Evolutionary conservation across 2,329 filamentous ascomycete species (phyloP).

Genomic region (Fusarium armeniacum): DNA sequence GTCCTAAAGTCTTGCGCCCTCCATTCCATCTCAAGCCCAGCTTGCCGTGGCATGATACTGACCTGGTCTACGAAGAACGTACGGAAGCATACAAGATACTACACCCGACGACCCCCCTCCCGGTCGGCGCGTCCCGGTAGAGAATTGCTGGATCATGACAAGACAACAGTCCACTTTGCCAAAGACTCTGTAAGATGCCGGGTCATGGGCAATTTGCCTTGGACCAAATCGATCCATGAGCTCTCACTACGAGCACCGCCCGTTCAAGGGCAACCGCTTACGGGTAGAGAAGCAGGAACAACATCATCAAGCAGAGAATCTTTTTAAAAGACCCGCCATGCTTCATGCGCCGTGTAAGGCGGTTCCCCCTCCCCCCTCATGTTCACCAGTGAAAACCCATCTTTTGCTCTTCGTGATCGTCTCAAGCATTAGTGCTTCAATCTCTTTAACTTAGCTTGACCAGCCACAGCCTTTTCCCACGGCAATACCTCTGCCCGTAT

Average conservation of each 20-base stretch:
- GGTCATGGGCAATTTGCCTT: conserved; percentile 23
- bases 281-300: conserved; percentile 8
- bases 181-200: conserved; percentile 32
- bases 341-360: conserved; percentile 44
- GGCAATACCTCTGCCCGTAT: conserved; percentile 26
- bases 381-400: conserved; percentile 42
- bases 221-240: conserved; percentile 38
- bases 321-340: conserved; percentile 47
- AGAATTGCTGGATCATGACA: conserved; percentile 45
- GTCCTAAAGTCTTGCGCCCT: conserved; percentile 24
- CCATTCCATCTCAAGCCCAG: conserved; percentile 32
- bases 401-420: conserved; percentile 34
- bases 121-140: conserved; percentile 48
- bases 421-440: conserved; percentile 36
- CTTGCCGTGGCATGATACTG: conserved; percentile 48
- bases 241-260: conserved; percentile 11
- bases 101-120: conserved; percentile 30
- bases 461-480: conserved; percentile 31
- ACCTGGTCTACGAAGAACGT: conserved; percentile 38
- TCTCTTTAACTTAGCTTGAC: conserved; percentile 28
- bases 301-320: conserved; percentile 31
- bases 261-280: conserved; percentile 9
- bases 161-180: conserved; percentile 50
- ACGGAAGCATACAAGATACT: conserved; percentile 35
- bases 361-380: conserved; percentile 29